Conservation (phyloP, 2,329 filamentous ascomycete species). For the Talaromyces funiculosus region DNA sequence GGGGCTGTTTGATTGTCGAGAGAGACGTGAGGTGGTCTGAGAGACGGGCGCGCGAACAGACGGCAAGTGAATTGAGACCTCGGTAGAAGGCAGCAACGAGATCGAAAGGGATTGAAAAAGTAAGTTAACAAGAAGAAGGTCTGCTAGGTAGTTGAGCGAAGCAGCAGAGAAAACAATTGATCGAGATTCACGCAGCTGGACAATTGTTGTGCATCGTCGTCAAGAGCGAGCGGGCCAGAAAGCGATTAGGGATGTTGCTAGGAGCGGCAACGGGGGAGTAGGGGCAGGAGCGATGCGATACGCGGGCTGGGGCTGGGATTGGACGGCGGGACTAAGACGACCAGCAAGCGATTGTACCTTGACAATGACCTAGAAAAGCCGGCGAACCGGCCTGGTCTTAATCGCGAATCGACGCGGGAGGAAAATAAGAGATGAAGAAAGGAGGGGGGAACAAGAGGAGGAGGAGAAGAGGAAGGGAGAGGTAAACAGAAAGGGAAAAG, state of each 20-base stretch:
- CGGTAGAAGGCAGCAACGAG: neutral
- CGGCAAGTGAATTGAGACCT: neutral
- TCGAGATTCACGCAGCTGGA: slow-evolving; percentile 3
- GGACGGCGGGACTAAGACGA: neutral
- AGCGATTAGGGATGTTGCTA: neutral
- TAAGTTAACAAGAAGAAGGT: neutral
- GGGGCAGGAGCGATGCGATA: slow-evolving; percentile 2
- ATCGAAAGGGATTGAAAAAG: neutral
- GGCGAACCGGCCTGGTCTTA: slow-evolving; percentile 17
- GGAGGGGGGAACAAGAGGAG: neutral
- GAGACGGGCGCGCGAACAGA: slow-evolving; percentile 8
- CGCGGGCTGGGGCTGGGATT: slow-evolving; percentile 1
- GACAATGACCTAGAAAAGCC: slow-evolving; percentile 15
- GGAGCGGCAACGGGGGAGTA: neutral
- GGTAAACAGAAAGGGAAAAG: slow-evolving; percentile 5
- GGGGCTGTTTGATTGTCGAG: slow-evolving; percentile 1
- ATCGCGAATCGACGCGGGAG: slow-evolving; percentile 20
- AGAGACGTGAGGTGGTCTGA: slow-evolving; percentile 6
- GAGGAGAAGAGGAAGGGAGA: slow-evolving; percentile 6
- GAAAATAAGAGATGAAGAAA: slow-evolving; percentile 15
- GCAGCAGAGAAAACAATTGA: neutral
- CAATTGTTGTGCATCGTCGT: slow-evolving; percentile 10
- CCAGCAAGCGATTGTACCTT: slow-evolving; percentile 1
- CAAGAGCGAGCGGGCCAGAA: slow-evolving; percentile 1
- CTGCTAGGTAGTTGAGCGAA: neutral